phyloP scores from a whole-genome alignment of 2,329 filamentous ascomycete species.

The Epichloe sibirici region DNA sequence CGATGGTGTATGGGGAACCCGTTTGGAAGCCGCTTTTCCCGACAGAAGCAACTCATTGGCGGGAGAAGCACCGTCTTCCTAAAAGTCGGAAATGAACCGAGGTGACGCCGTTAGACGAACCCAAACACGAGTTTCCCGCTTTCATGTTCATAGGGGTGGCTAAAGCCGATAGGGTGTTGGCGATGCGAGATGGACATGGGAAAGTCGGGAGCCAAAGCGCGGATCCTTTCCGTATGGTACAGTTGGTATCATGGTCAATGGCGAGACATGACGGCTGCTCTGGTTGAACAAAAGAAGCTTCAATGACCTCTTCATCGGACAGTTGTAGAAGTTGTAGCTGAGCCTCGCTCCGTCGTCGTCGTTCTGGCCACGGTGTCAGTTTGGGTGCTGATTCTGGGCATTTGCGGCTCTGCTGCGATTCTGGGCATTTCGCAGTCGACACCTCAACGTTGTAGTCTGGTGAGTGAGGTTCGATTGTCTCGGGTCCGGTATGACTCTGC shows the following conservation, averaged over 20 bases:
- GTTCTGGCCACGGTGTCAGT: too few relatives aligned
- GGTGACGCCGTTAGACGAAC: background rate
- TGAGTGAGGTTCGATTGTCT: too few relatives aligned
- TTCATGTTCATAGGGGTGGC: background rate
- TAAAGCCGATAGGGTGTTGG: background rate
- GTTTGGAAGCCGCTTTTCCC: conserved; percentile 2
- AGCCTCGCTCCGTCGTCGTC: too few relatives aligned
- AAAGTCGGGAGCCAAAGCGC: background rate
- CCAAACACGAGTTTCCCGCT: conserved; percentile 2
- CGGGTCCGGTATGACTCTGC: too few relatives aligned
- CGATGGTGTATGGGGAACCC: background rate
- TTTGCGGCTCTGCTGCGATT: too few relatives aligned
- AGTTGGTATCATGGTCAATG: too few relatives aligned
- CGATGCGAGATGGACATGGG: background rate
- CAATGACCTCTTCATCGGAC: too few relatives aligned
- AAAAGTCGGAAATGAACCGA: conserved; percentile 1
- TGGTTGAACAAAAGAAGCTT: too few relatives aligned
- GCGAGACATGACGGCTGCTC: background rate
- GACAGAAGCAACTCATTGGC: background rate
- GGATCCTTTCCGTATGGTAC: background rate
- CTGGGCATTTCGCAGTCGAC: too few relatives aligned
- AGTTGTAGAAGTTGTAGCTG: too few relatives aligned
- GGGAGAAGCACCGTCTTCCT: background rate
- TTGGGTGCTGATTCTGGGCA: too few relatives aligned
- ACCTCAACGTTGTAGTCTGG: too few relatives aligned